A percentile compares a stretch with the other conserved stretches of the same genome.
These are phyloP conservation scores for Puccinia polysora DNA, from an alignment of 1,284 basidiomycete genomes.

Conservation along the genomic window DNA sequence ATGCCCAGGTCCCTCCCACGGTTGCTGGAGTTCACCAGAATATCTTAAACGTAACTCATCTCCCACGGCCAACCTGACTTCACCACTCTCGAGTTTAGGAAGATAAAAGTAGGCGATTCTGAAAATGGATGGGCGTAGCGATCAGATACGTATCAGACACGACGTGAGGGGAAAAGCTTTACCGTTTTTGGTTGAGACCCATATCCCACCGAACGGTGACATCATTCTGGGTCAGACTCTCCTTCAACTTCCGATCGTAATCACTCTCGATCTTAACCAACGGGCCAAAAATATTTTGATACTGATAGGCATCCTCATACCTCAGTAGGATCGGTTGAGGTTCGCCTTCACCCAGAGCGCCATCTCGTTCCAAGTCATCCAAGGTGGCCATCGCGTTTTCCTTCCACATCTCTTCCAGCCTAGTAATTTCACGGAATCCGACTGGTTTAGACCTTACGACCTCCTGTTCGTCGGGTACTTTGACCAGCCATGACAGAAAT, in stretches of 20 bases:
- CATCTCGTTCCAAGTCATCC: conserved; percentile 94
- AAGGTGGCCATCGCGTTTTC: conserved; percentile 90
- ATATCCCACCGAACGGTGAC: conserved; percentile 95
- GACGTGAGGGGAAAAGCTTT: not conserved
- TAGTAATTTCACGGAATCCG: conserved; percentile 92
- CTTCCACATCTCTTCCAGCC: conserved; percentile 95
- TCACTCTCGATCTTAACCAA: conserved; percentile 99
- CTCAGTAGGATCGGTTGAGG: conserved; percentile 78
- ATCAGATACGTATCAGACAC: not conserved
- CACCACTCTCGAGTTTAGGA: conserved; percentile 95
- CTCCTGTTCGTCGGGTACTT: conserved; percentile 90
- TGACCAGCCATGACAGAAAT: conserved; percentile 97
- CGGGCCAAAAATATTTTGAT: conserved; percentile 98
- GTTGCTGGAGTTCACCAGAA: conserved; percentile 76
- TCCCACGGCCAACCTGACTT: conserved; percentile 91
- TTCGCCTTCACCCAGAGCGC: conserved; percentile 85
- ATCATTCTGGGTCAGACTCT: conserved; percentile 95
- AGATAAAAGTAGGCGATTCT: conserved; percentile 86
- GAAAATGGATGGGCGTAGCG: not conserved
- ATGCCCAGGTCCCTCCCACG: conserved; percentile 95
- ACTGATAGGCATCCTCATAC: conserved; percentile 98
- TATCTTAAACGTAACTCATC: conserved; percentile 91
- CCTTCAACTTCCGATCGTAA: conserved; percentile 95
- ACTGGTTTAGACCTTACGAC: conserved; percentile 92
- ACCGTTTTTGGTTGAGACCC: conserved; percentile 90